Base-by-base conservation (phyloP, 805 yeast genomes). In the Kazachstania viticola region DNA sequence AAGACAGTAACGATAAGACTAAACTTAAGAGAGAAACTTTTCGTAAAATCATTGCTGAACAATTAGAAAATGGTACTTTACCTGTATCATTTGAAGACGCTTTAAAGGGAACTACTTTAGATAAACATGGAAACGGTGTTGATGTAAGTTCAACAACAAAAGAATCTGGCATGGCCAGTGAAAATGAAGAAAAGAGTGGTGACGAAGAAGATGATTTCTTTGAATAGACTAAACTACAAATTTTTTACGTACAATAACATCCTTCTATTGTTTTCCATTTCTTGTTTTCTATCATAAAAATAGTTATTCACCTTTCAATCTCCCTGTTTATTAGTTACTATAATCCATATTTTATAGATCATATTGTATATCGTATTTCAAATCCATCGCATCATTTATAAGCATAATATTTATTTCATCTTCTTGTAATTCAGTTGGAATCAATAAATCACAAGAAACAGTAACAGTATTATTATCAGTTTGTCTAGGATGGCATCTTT, bases 401-500 rank as follows among this genome's bases (percentile, higher is more conserved):
- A 71, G 58, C 27, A 69, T 29, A 12, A 81, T 61, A 14, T 59
- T 55, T 11, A 75, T 54, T 3, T 58, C 54, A 19, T 48, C 45
- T 0, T 79, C 79, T 24, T 49, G 47, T 6, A 76, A 33, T 3
- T 65, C 69, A 3, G 60, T 64, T 9, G 74, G 71, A 12, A 79
- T 55, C 3, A 65, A 61, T 25, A 80, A 41, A 5, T 60, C 63
- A 44, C 76, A 65, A 8, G 36, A 30, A 3, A 57, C 38, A 9
- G 42, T 37, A 11, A 60, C 60, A n/a, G n/a, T n/a, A 16, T 48
- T 50, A 15, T 45, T 52, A 21, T 45, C 47, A 8, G 39, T 35
- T 11, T 52, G 45, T 30, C 52, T 62, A 3, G 91, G 91, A 17
- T 80, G 75, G 4, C 84, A 79, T 46, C 97, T 71, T 48, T 82